Percentiles rank a stretch among this genome's conserved stretches.
Evolutionary conservation across 2,329 filamentous ascomycete genomes (phyloP).

Genomic region (Claviceps paspali): DNA sequence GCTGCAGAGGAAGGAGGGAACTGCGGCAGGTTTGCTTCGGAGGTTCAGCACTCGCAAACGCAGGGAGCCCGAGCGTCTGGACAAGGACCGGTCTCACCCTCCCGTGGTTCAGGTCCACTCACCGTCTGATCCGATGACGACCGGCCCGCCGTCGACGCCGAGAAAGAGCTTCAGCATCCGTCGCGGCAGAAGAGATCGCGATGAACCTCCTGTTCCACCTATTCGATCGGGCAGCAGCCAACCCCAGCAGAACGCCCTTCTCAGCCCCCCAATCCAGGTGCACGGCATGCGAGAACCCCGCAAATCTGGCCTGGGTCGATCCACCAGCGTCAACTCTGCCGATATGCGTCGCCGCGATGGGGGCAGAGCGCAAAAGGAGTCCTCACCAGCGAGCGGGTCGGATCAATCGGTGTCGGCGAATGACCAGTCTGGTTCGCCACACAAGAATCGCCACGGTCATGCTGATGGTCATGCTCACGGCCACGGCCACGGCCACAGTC

Average conservation of each 20-base stretch:
- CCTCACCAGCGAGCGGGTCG: conserved; percentile 62
- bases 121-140: conserved; percentile 39
- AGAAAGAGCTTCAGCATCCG: conserved; percentile 83
- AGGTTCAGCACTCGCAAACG: conserved; percentile 80
- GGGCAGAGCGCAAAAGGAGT: conserved; percentile 39
- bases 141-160: conserved; percentile 35
- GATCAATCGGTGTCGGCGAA: conserved; percentile 53
- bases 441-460: too few relatives aligned
- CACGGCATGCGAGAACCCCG: conserved; percentile 40
- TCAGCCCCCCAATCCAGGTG: conserved; percentile 55
- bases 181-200: conserved; percentile 37
- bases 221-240: conserved; percentile 45
- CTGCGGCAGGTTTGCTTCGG: conserved; percentile 68
- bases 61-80: conserved; percentile 47
- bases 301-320: conserved; percentile 60
- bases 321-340: conserved; percentile 81
- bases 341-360: conserved; percentile 55
- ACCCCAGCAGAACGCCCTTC: conserved; percentile 61
- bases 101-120: conserved; percentile 65
- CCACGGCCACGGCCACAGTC: conserved; percentile 31
- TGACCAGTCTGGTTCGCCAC: conserved; percentile 35
- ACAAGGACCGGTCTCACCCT: conserved; percentile 53
- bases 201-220: conserved; percentile 31
- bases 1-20: conserved; percentile 67
- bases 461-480: too few relatives aligned